Evolutionary conservation across 768 basidiomycete species (phyloP).

Genomic region (Suillus paluster): DNA sequence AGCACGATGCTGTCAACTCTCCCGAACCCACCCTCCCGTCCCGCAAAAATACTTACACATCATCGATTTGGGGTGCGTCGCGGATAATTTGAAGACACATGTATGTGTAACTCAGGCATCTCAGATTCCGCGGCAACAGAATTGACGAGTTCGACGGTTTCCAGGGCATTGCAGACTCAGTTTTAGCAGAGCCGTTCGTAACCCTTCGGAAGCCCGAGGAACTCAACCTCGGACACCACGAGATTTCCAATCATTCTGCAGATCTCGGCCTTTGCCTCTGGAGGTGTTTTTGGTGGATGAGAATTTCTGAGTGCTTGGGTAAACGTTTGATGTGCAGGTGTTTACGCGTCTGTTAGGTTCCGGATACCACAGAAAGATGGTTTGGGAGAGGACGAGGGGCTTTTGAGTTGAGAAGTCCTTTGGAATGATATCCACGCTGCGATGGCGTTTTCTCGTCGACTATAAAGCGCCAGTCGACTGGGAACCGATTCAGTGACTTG

Average conservation of each 20-base stretch:
- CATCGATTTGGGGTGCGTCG: too few species aligned
- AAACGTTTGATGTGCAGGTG: not conserved
- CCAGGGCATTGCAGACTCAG: constrained; percentile 56
- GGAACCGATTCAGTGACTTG: not conserved
- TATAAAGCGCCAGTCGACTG: not conserved
- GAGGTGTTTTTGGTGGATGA: constrained; percentile 87
- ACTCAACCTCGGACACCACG: constrained; percentile 82
- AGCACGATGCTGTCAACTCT: too few species aligned
- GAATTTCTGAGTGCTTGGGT: constrained; percentile 62
- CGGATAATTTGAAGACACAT: too few species aligned
- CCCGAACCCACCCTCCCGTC: too few species aligned
- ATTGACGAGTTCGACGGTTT: constrained; percentile 67
- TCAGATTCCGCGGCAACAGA: constrained; percentile 72
- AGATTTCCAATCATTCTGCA: constrained; percentile 68
- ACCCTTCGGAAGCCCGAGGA: constrained; percentile 81
- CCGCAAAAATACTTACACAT: too few species aligned
- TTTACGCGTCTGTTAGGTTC: constrained; percentile 53
- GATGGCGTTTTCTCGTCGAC: not conserved
- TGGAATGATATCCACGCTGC: constrained; percentile 48
- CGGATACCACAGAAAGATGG: constrained; percentile 77
- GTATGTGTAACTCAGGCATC: constrained; percentile 66
- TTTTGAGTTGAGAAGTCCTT: constrained; percentile 69
- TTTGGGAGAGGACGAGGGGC: constrained; percentile 88
- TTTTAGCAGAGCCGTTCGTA: constrained; percentile 70
- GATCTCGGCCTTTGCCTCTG: constrained; percentile 76